A percentile compares a stretch with the other conserved stretches of the same genome.
phyloP scores from a whole-genome alignment of 306 rosid species.

The Astragalus membranaceus region DNA sequence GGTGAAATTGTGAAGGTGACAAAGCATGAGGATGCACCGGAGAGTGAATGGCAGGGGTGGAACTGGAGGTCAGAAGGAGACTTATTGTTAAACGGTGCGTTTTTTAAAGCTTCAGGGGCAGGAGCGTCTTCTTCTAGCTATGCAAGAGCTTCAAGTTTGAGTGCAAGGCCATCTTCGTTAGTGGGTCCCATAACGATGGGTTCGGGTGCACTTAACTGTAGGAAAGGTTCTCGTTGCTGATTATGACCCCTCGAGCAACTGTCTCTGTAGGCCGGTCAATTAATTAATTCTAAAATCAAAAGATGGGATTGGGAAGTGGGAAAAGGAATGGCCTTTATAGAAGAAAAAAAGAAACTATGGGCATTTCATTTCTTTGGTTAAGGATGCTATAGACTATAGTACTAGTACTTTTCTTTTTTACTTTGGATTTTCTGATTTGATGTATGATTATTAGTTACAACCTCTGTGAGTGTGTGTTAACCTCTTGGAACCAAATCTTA shows the following conservation, averaged over 20 bases:
- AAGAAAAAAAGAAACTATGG: not conserved
- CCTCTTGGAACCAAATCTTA: conserved; percentile 38
- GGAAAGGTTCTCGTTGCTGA: conserved; percentile 83
- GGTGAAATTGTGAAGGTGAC: conserved; percentile 57
- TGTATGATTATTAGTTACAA: conserved; percentile 35
- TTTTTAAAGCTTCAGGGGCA: conserved; percentile 71
- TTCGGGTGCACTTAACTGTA: conserved; percentile 74
- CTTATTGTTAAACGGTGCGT: conserved; percentile 72
- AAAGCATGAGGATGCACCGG: conserved; percentile 91
- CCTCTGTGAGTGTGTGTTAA: conserved; percentile 58
- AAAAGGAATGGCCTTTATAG: conserved; percentile 4
- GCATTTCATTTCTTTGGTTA: conserved; percentile 29
- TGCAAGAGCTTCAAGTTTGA: conserved; percentile 86
- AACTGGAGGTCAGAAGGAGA: conserved; percentile 97
- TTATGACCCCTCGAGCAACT: conserved; percentile 28
- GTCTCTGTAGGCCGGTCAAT: conserved; percentile 26
- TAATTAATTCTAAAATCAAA: conserved; percentile 8
- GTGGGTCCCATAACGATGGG: conserved; percentile 64
- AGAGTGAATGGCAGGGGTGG: conserved; percentile 78
- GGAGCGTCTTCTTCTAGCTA: conserved; percentile 88
- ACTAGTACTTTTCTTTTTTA: not conserved
- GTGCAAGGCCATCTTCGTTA: conserved; percentile 81
- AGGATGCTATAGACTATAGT: too few relatives aligned
- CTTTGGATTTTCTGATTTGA: not conserved
- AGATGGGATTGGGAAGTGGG: not conserved